These are phyloP conservation scores for Myxozyma monticola DNA, from an alignment of 805 yeast species.

Conservation along the genomic window DNA sequence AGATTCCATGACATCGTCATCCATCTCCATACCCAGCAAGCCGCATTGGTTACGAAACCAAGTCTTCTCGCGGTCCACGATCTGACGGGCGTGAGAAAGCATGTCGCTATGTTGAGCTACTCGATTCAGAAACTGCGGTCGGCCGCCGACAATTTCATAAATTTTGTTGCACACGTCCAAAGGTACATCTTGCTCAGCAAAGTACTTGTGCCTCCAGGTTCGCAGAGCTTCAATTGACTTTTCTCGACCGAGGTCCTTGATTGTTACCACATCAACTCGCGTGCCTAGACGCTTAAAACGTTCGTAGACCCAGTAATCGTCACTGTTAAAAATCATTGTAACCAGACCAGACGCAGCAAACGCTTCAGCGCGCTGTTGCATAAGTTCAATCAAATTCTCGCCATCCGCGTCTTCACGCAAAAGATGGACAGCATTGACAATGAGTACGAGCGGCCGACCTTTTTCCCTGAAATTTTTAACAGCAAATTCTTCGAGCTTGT, in stretches of 20 bases:
- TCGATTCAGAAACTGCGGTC: slow-evolving; percentile 78
- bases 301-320: slow-evolving; percentile 86
- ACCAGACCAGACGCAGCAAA: slow-evolving; percentile 72
- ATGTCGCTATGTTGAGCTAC: slow-evolving; percentile 62
- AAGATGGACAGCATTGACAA: slow-evolving; percentile 73
- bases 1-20: slow-evolving; percentile 72
- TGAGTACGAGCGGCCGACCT: slow-evolving; percentile 61
- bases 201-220: slow-evolving; percentile 44
- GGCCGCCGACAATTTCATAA: slow-evolving; percentile 74
- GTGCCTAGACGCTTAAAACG: slow-evolving; percentile 71
- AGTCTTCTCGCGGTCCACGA: slow-evolving; percentile 77
- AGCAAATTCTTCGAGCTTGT: slow-evolving; percentile 72
- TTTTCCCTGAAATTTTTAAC: slow-evolving; percentile 42
- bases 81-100: slow-evolving; percentile 31
- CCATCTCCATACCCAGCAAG: slow-evolving; percentile 73
- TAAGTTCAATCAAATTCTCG: slow-evolving; percentile 61
- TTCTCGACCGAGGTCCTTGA: slow-evolving; percentile 54
- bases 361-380: slow-evolving; percentile 82
- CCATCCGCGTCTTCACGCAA: slow-evolving; percentile 78
- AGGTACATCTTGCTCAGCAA: slow-evolving; percentile 42
- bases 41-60: slow-evolving; percentile 88
- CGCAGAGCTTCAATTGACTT: slow-evolving; percentile 58
- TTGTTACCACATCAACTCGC: slow-evolving; percentile 68
- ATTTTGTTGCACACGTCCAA: slow-evolving; percentile 51
- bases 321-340: slow-evolving; percentile 72